These are phyloP conservation scores for Marasmius oreades DNA, from an alignment of 1,284 basidiomycete species.

Conservation along the genomic window DNA sequence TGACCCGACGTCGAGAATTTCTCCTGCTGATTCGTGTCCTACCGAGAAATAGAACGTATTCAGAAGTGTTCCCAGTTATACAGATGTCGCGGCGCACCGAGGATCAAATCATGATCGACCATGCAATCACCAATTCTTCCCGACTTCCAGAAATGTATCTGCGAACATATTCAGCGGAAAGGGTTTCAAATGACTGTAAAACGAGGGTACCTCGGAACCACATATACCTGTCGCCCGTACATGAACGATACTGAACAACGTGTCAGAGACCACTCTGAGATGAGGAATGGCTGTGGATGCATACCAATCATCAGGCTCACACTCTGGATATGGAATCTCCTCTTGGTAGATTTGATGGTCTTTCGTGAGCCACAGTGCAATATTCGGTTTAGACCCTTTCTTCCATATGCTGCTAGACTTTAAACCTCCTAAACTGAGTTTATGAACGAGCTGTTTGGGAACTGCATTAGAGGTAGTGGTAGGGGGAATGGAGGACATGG, in stretches of 20 bases:
- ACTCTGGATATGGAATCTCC: constrained; percentile 11
- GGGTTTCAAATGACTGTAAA: background rate
- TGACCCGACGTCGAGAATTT: constrained; percentile 9
- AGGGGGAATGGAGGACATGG: too few relatives aligned
- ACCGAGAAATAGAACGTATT: background rate
- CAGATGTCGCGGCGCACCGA: constrained; percentile 1
- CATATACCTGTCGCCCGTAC: constrained; percentile 12
- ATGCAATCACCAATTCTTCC: constrained; percentile 13
- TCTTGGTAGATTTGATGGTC: constrained; percentile 11
- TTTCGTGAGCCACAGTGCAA: constrained; percentile 13
- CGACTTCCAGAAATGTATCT: constrained; percentile 16
- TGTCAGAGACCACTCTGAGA: background rate
- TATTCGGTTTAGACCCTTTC: constrained; percentile 8
- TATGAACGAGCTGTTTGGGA: constrained; percentile 3
- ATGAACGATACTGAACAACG: constrained; percentile 6
- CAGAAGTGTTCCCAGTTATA: background rate
- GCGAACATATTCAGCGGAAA: background rate
- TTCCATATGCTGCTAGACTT: constrained; percentile 1
- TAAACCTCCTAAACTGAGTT: constrained; percentile 11
- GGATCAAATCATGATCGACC: constrained; percentile 13
- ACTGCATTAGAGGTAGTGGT: background rate
- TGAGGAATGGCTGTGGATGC: background rate
- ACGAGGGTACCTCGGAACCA: constrained; percentile 6
- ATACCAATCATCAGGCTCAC: constrained; percentile 9
- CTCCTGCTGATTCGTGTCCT: constrained; percentile 13